Conservation (phyloP, 768 basidiomycete species). For the Agaricus sinodeliciosus region DNA sequence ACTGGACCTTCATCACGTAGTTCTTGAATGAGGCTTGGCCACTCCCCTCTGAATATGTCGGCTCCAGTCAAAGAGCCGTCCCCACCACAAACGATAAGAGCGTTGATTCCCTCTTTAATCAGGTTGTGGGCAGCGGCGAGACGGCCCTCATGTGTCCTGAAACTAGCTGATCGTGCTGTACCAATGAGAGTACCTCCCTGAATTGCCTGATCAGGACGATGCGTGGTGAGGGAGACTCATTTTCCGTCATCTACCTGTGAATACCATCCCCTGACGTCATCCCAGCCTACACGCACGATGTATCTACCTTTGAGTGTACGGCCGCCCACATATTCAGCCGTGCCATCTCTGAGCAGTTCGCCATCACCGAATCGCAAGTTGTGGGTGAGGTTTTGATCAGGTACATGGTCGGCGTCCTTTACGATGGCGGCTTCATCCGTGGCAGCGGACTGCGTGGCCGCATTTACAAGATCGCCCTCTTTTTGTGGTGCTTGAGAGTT, state of each 20-base stretch:
- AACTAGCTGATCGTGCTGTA: constrained; percentile 80
- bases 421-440: constrained; percentile 18
- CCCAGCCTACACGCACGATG: constrained; percentile 95
- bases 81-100: constrained; percentile 94
- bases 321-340: constrained; percentile 62
- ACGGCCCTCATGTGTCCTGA: constrained; percentile 85
- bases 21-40: constrained; percentile 77
- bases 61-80: constrained; percentile 97
- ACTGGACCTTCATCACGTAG: constrained; percentile 55
- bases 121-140: constrained; percentile 85
- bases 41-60: constrained; percentile 88
- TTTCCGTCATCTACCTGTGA: constrained; percentile 53
- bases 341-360: constrained; percentile 70
- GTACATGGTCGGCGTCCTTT: constrained; percentile 17
- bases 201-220: constrained; percentile 4
- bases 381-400: constrained; percentile 41
- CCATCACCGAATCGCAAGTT: constrained; percentile 85
- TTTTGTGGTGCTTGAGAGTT: constrained; percentile 41
- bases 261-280: constrained; percentile 95
- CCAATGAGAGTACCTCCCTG: constrained; percentile 95
- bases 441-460: constrained; percentile 11
- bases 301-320: constrained; percentile 83
- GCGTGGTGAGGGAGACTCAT: background rate
- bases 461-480: constrained; percentile 15
- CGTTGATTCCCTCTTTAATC: constrained; percentile 95